Evolutionary conservation across 106 monocot genomes (phyloP).

Genomic region (Allium cepa): DNA sequence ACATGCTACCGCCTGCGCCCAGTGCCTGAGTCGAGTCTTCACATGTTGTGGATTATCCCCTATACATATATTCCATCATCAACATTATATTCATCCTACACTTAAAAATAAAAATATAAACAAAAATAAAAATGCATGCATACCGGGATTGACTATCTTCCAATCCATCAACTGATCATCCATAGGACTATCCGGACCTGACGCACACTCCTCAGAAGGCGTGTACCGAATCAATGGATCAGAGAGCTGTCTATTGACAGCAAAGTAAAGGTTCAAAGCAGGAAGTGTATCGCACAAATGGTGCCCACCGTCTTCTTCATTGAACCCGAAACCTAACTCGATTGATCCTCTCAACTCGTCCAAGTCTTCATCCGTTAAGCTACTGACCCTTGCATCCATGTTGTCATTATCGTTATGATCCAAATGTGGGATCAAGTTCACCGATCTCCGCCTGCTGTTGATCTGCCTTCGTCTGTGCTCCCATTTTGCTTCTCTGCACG

Average conservation of each 20-base stretch:
- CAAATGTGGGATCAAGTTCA: background rate
- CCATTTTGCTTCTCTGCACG: slow-evolving; percentile 61
- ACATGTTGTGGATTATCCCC: slow-evolving; percentile 11
- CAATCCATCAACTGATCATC: slow-evolving; percentile 17
- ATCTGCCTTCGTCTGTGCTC: slow-evolving; percentile 52
- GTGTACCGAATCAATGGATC: slow-evolving; percentile 22
- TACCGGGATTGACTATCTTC: slow-evolving; percentile 69
- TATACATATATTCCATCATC: background rate
- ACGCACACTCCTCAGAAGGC: slow-evolving; percentile 20
- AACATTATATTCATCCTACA: background rate
- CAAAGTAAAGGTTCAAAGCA: slow-evolving; percentile 77
- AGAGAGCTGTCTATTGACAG: slow-evolving; percentile 69
- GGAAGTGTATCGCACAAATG: slow-evolving; percentile 58
- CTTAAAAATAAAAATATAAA: background rate
- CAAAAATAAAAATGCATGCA: background rate
- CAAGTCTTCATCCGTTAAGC: slow-evolving; percentile 81
- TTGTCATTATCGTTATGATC: slow-evolving; percentile 2
- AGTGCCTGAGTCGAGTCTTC: slow-evolving; percentile 11
- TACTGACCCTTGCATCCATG: slow-evolving; percentile 11
- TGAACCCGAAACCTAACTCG: slow-evolving; percentile 76
- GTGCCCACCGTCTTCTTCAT: slow-evolving; percentile 56
- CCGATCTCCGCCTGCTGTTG: slow-evolving; percentile 6
- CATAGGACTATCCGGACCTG: slow-evolving; percentile 40
- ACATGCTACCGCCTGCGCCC: slow-evolving; percentile 10
- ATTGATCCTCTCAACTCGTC: slow-evolving; percentile 73